Conservation (phyloP, 2,329 filamentous ascomycete species). For the Cordyceps sp. region DNA sequence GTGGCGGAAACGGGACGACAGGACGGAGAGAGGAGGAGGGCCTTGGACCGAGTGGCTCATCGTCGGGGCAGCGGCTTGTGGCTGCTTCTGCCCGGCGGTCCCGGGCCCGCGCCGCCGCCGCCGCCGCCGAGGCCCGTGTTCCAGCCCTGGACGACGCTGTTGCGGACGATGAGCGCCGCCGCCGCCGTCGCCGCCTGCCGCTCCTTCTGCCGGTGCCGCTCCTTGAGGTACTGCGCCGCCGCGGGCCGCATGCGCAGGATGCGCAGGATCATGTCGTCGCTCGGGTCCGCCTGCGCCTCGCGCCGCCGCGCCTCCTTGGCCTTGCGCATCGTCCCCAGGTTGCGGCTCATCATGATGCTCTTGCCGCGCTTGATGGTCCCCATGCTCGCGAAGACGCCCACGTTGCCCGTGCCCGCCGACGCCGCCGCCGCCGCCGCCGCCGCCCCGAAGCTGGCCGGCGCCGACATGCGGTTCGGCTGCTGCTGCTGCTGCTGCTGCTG, state of each 20-base stretch:
- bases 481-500: slow-evolving; percentile 32
- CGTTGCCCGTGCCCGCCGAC: slow-evolving; percentile 46
- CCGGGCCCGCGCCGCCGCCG: too few species aligned
- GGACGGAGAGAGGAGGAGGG: too few species aligned
- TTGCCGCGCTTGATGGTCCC: slow-evolving; percentile 49
- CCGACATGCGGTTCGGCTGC: slow-evolving; percentile 50
- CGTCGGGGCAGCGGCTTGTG: too few species aligned
- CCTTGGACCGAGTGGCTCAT: too few species aligned
- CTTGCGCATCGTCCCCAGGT: slow-evolving; percentile 88
- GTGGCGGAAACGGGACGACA: too few species aligned
- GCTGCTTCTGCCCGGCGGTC: too few species aligned
- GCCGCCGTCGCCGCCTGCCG: slow-evolving; percentile 77
- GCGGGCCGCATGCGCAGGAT: slow-evolving; percentile 93
- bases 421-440: slow-evolving; percentile 15
- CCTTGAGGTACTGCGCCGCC: slow-evolving; percentile 71
- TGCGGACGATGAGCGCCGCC: slow-evolving; percentile 84
- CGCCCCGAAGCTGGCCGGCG: slow-evolving; percentile 33
- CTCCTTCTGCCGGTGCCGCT: slow-evolving; percentile 86
- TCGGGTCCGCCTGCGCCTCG: slow-evolving; percentile 90
- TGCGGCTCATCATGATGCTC: slow-evolving; percentile 87
- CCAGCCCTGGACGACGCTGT: slow-evolving; percentile 56
- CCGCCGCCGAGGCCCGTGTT: slow-evolving; percentile 19
- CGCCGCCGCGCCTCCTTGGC: slow-evolving; percentile 92
- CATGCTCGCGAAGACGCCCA: slow-evolving; percentile 43
- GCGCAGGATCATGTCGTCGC: slow-evolving; percentile 92